phyloP scores from a whole-genome alignment of 257 asterid genomes.

The Solanum ahanhuiri region DNA sequence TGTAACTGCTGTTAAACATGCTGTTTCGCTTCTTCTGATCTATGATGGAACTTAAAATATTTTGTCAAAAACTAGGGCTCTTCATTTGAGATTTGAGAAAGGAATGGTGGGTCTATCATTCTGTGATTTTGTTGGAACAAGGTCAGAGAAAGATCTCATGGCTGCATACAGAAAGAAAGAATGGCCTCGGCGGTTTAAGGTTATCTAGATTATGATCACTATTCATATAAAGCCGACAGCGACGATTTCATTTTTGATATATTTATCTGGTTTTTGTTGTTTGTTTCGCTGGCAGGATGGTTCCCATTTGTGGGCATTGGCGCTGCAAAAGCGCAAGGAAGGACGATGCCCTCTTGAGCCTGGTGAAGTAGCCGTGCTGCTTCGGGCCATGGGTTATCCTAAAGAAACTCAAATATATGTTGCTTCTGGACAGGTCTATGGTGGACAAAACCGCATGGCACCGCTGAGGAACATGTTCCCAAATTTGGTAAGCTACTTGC shows the following conservation, averaged over 20 bases:
- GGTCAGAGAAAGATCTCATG: constrained; percentile 90
- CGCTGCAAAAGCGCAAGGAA: constrained; percentile 97
- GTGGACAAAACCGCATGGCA: constrained; percentile 99
- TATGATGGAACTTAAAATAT: neutral
- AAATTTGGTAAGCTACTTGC: constrained; percentile 56
- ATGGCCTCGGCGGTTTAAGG: constrained; percentile 99
- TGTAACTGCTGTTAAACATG: constrained; percentile 1
- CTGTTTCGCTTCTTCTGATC: neutral
- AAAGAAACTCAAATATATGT: constrained; percentile 97
- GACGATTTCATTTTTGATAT: neutral
- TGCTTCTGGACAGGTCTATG: constrained; percentile 98
- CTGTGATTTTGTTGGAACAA: constrained; percentile 95
- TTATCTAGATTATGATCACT: constrained; percentile 6
- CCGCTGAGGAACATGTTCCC: constrained; percentile 99
- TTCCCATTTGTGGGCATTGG: constrained; percentile 94
- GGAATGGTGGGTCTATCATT: constrained; percentile 99
- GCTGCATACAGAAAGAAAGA: constrained; percentile 83
- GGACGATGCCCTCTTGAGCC: constrained; percentile 99
- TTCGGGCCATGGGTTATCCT: constrained; percentile 97
- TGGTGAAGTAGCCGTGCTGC: constrained; percentile 98
- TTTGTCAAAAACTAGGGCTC: constrained; percentile 62
- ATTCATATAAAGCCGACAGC: neutral
- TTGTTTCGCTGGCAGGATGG: constrained; percentile 60
- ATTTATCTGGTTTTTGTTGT: constrained; percentile 4
- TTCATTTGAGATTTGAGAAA: constrained; percentile 95